Conservation (phyloP, 176 grass and related monocot genomes). For the Rhynchospora breviuscula region DNA sequence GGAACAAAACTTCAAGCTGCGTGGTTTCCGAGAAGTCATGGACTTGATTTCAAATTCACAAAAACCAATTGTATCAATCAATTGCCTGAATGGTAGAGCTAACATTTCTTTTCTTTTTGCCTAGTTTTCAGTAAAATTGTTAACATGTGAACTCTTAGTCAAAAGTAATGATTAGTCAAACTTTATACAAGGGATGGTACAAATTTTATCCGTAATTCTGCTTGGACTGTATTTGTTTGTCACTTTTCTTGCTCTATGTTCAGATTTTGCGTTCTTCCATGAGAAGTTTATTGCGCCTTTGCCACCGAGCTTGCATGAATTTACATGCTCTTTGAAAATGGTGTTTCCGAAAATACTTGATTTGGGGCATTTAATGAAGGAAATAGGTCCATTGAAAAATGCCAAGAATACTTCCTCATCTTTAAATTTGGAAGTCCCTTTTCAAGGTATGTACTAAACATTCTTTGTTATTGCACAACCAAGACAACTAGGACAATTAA, state of each 20-base stretch:
- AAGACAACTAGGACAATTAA: neutral
- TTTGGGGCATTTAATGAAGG: conserved; percentile 70
- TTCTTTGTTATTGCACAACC: neutral
- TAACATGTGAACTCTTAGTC: neutral
- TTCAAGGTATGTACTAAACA: conserved; percentile 39
- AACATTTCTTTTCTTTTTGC: neutral
- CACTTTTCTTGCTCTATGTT: neutral
- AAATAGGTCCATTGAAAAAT: conserved; percentile 76
- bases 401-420: conserved; percentile 59
- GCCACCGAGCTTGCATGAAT: conserved; percentile 52
- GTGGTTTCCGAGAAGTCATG: conserved; percentile 91
- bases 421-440: conserved; percentile 54
- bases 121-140: neutral
- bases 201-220: neutral
- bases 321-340: conserved; percentile 85
- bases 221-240: neutral
- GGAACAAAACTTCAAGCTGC: conserved; percentile 60
- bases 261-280: conserved; percentile 92
- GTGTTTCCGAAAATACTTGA: conserved; percentile 73
- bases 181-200: neutral
- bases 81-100: conserved; percentile 67
- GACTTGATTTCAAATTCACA: conserved; percentile 69
- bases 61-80: conserved; percentile 87
- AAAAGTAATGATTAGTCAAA: neutral
- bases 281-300: conserved; percentile 76